A percentile compares a stretch with the other conserved stretches of the same genome.
Conservation (phyloP, 2,329 filamentous ascomycete species). For the Beauveria varroae region DNA sequence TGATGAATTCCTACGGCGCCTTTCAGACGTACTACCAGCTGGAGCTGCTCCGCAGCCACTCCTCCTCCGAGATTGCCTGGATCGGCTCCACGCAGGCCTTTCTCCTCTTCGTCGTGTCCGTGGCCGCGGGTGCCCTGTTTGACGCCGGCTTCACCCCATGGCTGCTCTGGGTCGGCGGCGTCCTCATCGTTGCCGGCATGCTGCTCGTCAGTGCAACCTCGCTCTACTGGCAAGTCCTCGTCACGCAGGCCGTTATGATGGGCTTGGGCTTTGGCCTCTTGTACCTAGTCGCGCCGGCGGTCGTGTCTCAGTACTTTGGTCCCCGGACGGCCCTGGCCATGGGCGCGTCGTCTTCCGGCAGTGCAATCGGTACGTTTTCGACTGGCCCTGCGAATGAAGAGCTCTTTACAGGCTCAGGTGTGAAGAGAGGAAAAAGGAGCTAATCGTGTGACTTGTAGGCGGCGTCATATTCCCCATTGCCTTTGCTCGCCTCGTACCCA, state of each 20-base stretch:
- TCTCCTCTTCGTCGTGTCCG: constrained; percentile 27
- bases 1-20: constrained; percentile 35
- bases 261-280: constrained; percentile 35
- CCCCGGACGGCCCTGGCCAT: constrained; percentile 29
- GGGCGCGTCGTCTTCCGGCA: constrained; percentile 31
- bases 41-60: constrained; percentile 21
- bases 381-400: background rate
- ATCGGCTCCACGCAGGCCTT: constrained; percentile 29
- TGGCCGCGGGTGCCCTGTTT: constrained; percentile 28
- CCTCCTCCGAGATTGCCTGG: constrained; percentile 26
- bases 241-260: constrained; percentile 23
- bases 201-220: constrained; percentile 47
- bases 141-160: constrained; percentile 29
- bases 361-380: constrained; percentile 20
- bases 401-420: no score
- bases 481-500: constrained; percentile 34
- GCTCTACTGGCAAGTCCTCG: constrained; percentile 25
- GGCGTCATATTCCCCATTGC: constrained; percentile 23
- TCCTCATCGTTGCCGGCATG: constrained; percentile 36
- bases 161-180: constrained; percentile 25
- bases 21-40: constrained; percentile 48
- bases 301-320: constrained; percentile 32
- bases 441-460: background rate
- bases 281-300: constrained; percentile 29
- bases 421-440: background rate